A percentile compares a stretch with the other conserved stretches of the same genome.
phyloP scores from a whole-genome alignment of 225 moss, liverwort and hornwort genomes.

The Neckera pumila region DNA sequence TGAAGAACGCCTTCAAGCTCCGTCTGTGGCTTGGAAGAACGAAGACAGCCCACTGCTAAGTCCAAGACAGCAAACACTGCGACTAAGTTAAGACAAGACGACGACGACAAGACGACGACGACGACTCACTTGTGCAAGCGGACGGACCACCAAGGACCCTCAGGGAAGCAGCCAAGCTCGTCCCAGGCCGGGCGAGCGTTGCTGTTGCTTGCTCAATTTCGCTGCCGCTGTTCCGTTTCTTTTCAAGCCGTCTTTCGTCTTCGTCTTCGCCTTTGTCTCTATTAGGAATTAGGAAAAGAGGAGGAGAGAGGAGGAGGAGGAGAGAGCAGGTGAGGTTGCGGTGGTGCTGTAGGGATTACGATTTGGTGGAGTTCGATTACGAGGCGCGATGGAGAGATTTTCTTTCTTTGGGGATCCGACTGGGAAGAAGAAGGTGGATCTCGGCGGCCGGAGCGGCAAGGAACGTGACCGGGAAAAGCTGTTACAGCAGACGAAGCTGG shows the following conservation, averaged over 20 bases:
- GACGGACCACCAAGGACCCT: not conserved
- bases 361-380: not conserved
- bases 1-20: not conserved
- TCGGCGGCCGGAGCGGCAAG: conserved; percentile 88
- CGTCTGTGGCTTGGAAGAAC: not conserved
- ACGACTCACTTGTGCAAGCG: not conserved
- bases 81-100: not conserved
- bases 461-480: conserved; percentile 85
- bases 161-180: not conserved
- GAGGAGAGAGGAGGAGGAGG: not conserved
- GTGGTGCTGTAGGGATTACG: not conserved
- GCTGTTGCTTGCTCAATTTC: not conserved
- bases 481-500: conserved; percentile 64
- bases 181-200: not conserved
- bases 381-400: conserved; percentile 33
- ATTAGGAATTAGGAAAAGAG: not conserved
- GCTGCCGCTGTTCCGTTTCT: not conserved
- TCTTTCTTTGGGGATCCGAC: conserved; percentile 91
- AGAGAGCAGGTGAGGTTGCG: not conserved
- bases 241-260: not conserved
- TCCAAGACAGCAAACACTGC: not conserved
- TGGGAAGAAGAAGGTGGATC: conserved; percentile 94
- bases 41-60: not conserved
- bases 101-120: not conserved
- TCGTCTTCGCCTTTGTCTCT: not conserved